Evolutionary conservation across 2,329 filamentous ascomycete species (phyloP), one percentile per base, ranked within the genome.

Genomic region (Trichothecium roseum): DNA sequence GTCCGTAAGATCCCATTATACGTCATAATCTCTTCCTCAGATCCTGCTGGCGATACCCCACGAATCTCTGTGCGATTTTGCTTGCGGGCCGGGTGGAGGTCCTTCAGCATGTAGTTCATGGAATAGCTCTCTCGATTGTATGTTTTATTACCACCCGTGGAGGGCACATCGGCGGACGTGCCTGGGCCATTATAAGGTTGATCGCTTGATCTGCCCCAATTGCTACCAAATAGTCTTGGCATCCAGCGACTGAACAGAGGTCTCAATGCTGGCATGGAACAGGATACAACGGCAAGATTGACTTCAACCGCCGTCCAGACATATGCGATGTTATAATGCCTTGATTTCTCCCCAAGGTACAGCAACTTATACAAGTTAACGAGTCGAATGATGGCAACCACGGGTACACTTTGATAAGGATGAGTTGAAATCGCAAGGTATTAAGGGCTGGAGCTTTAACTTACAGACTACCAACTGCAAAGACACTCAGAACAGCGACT

Each of bases 1-100:
- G 56, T 60, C 27, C 56, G 48, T 34, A 62, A 43, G 24, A 62
- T 62, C 24, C 57, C 56, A 32, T 59, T 55, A 40, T 59, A 54
- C 4, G 54, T 54, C 50, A 60, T 57, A 28, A 60, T 60, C 39
- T 60, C 56, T 41, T 60, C 57, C 41, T 60, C 53, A 13, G 50
- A 56, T 2, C 49, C 50, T 5, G 48, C 53, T 3, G 56, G 52
- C 30, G 56, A 56, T 14, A 44, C 43, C 9, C 51, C 46, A 20
- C 55, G 48, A 22, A 59, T 53, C 34, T 56, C 55, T 5, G 57
- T 53, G 13, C 41, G 44, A 40, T 50, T 50, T 27, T 43, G 39
- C 34, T 46, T 50, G 26, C 36, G 30, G 14, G 39, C 36, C 20
- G 42, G 37, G 32, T 45, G 40, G 24, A 56, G 44, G 26, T 53